phyloP scores from a whole-genome alignment of 83 land plant genomes.

The Diphasiastrum complanatum region DNA sequence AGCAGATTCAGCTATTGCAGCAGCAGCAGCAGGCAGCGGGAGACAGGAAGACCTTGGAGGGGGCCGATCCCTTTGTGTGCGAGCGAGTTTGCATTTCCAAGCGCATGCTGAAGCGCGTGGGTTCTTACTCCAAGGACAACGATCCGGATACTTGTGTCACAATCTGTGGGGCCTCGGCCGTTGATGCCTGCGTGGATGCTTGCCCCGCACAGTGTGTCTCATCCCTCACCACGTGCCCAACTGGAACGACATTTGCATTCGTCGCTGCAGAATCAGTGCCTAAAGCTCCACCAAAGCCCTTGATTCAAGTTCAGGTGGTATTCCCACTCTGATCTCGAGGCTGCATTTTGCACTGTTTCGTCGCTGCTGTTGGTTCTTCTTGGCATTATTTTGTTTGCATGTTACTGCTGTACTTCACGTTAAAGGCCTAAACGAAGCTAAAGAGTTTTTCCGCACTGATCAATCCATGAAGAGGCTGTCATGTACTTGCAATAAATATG shows the following conservation, averaged over 20 bases:
- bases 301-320: no score
- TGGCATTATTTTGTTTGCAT: no score
- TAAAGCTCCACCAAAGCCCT: no score
- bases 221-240: conserved; percentile 91
- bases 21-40: conserved; percentile 41
- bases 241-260: conserved; percentile 86
- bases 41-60: conserved; percentile 50
- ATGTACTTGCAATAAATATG: no score
- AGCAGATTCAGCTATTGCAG: conserved; percentile 52
- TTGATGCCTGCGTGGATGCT: conserved; percentile 92
- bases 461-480: no score
- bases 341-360: no score
- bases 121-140: conserved; percentile 75
- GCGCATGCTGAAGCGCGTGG: conserved; percentile 79
- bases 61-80: conserved; percentile 57
- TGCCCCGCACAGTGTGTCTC: conserved; percentile 81
- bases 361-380: no score
- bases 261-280: conserved; percentile 81
- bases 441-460: no score
- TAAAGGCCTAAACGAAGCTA: no score
- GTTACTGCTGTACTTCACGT: no score
- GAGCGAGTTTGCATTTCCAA: conserved; percentile 79
- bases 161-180: conserved; percentile 77
- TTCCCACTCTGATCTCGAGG: no score
- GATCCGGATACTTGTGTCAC: conserved; percentile 74